Evolutionary conservation across 1,284 basidiomycete species (phyloP), one percentile per base, ranked within the genome.

Genomic region (Peniophora sp.): DNA sequence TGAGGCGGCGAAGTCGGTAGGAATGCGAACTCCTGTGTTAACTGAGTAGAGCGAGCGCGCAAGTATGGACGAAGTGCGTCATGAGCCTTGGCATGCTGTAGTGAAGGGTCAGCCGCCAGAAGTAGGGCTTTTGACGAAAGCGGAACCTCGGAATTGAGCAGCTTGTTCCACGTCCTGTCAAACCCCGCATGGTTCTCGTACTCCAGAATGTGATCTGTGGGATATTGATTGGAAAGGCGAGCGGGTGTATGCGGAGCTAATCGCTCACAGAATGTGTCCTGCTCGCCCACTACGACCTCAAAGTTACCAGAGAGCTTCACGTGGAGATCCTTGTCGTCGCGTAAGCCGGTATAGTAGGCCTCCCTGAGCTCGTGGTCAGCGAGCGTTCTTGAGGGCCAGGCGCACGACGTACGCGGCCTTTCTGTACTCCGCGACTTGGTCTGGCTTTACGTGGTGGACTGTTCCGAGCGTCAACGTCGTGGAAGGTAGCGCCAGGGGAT

Each of bases 21-120:
- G 71, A 97, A 95, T 1, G 90, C 90, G 68, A 97, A 97, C 66
- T 97, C 95, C 64, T 93, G 91, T 57, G 85, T 83, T 49, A 96
- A 75, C 60, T 95, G 92, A 20, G 78, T 76, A 45, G 82, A 77
- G 48, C 92, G 81, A 3, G 81, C 83, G 18, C 70, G 74, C 46
- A 96, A 65, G 64, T 79, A 80, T 3, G 90, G 88, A 15, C 90
- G 73, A 69, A 96, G 82, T 18, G 75, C 76, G 57, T 79, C 69
- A 63, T 81, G 83, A 45, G 78, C 72, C 50, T 78, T 69, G 47
- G 70, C 62, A 54, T 91, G 85, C 84, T 89, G 56, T 43, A 32
- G 50, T 42, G 14, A 12, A 24, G 10, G n/a, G 41, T 39, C 47
- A 12, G 22, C 43, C 34, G 12, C 6, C 3, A 6, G 9, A 2